A percentile compares a stretch with the other conserved stretches of the same genome.
Evolutionary conservation across 345 rosid genomes (phyloP).

Genomic region (Geranium rotundifolium): DNA sequence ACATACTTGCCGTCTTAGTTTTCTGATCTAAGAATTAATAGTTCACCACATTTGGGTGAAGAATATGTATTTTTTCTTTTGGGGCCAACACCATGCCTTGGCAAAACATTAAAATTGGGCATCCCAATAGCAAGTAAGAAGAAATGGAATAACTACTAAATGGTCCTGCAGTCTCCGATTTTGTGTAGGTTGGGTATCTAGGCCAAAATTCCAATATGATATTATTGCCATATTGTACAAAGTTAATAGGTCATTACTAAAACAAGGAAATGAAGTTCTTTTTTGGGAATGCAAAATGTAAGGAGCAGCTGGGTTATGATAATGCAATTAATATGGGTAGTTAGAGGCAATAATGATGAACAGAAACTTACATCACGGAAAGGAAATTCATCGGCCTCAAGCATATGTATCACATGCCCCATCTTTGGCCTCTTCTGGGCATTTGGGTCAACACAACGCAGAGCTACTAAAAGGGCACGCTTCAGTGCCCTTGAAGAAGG

Average conservation of each 20-base stretch:
- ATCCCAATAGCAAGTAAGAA: no score
- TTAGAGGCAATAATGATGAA: neutral
- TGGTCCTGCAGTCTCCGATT: no score
- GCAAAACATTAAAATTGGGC: no score
- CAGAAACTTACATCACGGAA: conserved; percentile 49
- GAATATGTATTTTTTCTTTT: neutral
- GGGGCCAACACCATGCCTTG: no score
- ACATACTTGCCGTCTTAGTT: no score
- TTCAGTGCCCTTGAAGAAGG: conserved; percentile 78
- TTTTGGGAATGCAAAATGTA: no score
- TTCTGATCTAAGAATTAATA: no score
- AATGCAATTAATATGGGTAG: neutral
- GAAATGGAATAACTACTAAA: no score
- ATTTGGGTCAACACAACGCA: conserved; percentile 91
- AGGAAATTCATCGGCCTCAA: conserved; percentile 85
- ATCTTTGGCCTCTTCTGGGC: conserved; percentile 91
- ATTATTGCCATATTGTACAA: no score
- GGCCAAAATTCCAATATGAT: no score
- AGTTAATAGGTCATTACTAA: neutral
- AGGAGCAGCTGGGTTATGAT: neutral
- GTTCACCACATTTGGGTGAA: neutral
- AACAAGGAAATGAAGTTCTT: no score
- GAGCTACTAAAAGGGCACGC: conserved; percentile 80
- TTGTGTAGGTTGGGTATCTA: no score
- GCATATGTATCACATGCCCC: conserved; percentile 97